Percentiles rank a stretch among this genome's conserved stretches.
phyloP scores from a whole-genome alignment of 75 land plant species.

The Picea sitchensis region DNA sequence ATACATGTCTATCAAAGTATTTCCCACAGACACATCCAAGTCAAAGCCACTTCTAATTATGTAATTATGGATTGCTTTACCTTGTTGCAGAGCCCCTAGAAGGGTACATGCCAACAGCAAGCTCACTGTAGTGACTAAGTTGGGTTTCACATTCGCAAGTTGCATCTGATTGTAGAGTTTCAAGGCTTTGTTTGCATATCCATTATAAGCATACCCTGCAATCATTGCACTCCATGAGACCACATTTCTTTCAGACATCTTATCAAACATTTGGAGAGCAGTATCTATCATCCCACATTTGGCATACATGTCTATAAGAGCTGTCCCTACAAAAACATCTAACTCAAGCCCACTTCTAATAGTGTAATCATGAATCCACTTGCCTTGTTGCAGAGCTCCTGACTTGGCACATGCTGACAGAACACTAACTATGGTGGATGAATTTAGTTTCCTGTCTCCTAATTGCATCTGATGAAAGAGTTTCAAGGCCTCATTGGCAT shows the following conservation, averaged over 20 bases:
- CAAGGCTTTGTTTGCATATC: constrained; percentile 5
- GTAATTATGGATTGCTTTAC: constrained; percentile 10
- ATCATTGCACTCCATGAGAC: constrained; percentile 20
- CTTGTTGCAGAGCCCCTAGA: constrained; percentile 17
- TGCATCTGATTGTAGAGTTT: constrained; percentile 15
- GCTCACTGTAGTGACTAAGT: constrained; percentile 15
- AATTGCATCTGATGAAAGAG: constrained; percentile 9
- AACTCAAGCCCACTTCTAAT: background rate
- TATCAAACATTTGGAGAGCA: constrained; percentile 13
- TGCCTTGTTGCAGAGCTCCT: constrained; percentile 10
- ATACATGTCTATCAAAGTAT: constrained; percentile 20
- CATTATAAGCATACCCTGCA: constrained; percentile 4
- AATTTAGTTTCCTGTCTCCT: background rate
- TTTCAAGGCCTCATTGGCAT: constrained; percentile 8
- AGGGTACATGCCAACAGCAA: constrained; percentile 21
- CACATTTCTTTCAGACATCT: constrained; percentile 5
- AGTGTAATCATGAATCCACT: constrained; percentile 11
- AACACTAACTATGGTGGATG: background rate
- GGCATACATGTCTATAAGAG: constrained; percentile 22
- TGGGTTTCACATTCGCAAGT: constrained; percentile 12
- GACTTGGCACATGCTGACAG: constrained; percentile 13
- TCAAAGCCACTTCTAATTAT: constrained; percentile 16
- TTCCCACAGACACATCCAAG: constrained; percentile 4
- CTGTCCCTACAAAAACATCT: constrained; percentile 14
- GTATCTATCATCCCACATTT: constrained; percentile 14